A percentile compares a stretch with the other conserved stretches of the same genome.
Evolutionary conservation across 2,329 filamentous ascomycete species (phyloP).

Genomic region (Fusarium globosum): DNA sequence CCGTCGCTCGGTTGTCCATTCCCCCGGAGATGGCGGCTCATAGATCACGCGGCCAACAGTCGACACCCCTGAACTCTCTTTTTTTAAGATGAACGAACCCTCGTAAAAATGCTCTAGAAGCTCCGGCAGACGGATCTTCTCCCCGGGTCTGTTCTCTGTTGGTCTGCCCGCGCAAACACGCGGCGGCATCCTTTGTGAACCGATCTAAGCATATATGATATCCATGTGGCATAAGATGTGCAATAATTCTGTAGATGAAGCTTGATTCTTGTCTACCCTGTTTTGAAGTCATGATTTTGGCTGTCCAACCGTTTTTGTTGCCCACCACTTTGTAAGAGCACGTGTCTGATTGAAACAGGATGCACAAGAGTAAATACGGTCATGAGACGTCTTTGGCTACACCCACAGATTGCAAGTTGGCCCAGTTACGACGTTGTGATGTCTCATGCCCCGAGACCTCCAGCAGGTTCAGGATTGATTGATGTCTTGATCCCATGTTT

Average conservation of each 20-base stretch:
- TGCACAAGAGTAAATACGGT: conserved; percentile 13
- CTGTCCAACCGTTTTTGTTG: conserved; percentile 4
- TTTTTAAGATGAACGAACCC: conserved; percentile 34
- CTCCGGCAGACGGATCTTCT: conserved; percentile 31
- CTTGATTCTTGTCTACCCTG: not conserved
- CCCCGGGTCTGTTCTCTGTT: conserved; percentile 16
- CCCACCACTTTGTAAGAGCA: conserved; percentile 31
- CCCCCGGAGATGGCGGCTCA: conserved; percentile 45
- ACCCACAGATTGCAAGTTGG: conserved; percentile 30
- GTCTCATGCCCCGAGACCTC: conserved; percentile 16
- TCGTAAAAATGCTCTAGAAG: conserved; percentile 38
- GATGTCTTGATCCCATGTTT: conserved; percentile 15
- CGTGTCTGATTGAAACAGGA: conserved; percentile 29
- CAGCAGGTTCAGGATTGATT: conserved; percentile 5
- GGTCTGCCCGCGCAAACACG: not conserved
- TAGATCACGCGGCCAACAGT: conserved; percentile 39
- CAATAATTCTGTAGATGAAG: not conserved
- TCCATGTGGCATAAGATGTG: conserved; percentile 16
- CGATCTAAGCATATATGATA: conserved; percentile 13
- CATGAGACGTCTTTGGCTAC: conserved; percentile 33
- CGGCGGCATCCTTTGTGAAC: conserved; percentile 13
- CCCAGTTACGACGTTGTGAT: conserved; percentile 23
- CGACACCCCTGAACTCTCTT: conserved; percentile 32
- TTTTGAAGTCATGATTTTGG: not conserved
- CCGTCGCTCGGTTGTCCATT: conserved; percentile 28